A percentile compares a stretch with the other conserved stretches of the same genome.
phyloP scores from a whole-genome alignment of 2,329 filamentous ascomycete species.

The Aspergillus puulaauensis region DNA sequence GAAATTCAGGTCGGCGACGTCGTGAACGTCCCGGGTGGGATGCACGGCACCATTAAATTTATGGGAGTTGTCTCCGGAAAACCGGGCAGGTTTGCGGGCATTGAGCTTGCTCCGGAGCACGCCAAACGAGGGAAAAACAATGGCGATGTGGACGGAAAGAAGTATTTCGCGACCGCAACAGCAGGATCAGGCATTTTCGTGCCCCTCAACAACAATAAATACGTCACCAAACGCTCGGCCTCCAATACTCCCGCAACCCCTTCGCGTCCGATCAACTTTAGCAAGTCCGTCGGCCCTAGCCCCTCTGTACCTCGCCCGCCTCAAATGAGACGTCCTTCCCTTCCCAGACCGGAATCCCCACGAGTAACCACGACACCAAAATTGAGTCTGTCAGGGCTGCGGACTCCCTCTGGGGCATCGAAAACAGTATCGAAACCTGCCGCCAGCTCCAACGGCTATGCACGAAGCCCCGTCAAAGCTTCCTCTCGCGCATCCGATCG shows the following conservation, averaged over 20 bases:
- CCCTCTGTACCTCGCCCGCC: constrained; percentile 64
- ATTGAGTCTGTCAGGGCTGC: constrained; percentile 54
- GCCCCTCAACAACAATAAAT: constrained; percentile 73
- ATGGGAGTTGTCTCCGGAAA: constrained; percentile 84
- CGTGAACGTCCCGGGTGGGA: constrained; percentile 90
- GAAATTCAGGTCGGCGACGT: constrained; percentile 73
- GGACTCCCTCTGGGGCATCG: constrained; percentile 53
- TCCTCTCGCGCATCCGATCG: constrained; percentile 39
- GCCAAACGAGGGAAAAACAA: constrained; percentile 87
- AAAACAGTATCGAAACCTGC: constrained; percentile 27
- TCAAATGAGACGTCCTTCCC: constrained; percentile 66
- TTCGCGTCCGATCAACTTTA: constrained; percentile 73
- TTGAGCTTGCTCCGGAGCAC: constrained; percentile 81
- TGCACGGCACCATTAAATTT: constrained; percentile 88
- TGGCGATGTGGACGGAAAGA: constrained; percentile 83
- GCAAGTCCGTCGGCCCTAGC: constrained; percentile 78
- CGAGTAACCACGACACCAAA: constrained; percentile 59
- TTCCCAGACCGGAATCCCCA: constrained; percentile 87
- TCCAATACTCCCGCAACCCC: constrained; percentile 59
- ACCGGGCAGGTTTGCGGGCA: constrained; percentile 86
- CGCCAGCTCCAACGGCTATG: constrained; percentile 44
- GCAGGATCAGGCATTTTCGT: constrained; percentile 91
- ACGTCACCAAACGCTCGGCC: constrained; percentile 55
- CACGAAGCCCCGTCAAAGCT: constrained; percentile 40
- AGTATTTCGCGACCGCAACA: constrained; percentile 77